Conservation (phyloP, 306 rosid species). For the Rosa multiflora region DNA sequence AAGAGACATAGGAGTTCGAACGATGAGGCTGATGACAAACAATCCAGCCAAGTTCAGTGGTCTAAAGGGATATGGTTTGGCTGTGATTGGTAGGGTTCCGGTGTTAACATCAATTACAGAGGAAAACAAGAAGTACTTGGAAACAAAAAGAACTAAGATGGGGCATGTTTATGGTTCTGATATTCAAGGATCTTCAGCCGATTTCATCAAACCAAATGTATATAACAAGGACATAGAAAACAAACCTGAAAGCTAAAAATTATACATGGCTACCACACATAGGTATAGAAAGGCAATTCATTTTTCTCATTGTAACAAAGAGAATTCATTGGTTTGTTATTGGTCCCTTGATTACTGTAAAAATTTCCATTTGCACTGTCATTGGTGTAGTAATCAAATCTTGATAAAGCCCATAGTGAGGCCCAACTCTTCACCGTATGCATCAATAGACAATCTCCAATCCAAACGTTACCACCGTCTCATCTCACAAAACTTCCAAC, state of each 20-base stretch:
- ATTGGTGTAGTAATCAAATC: too few species aligned
- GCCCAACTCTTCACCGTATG: too few species aligned
- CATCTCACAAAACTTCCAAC: too few species aligned
- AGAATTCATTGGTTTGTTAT: constrained; percentile 7
- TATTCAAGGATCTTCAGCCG: constrained; percentile 43
- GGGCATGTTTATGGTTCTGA: constrained; percentile 91
- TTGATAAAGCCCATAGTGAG: too few species aligned
- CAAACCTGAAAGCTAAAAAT: neutral
- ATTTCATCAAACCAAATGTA: constrained; percentile 35
- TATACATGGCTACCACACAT: constrained; percentile 5
- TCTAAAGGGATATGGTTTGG: constrained; percentile 81
- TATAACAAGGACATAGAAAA: constrained; percentile 18
- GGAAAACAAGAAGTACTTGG: constrained; percentile 65
- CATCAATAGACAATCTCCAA: too few species aligned
- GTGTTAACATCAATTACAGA: constrained; percentile 77
- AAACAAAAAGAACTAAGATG: constrained; percentile 83
- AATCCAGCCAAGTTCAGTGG: constrained; percentile 83
- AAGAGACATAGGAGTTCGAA: constrained; percentile 74
- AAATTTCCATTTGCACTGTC: neutral
- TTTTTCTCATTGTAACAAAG: neutral
- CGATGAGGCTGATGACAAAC: constrained; percentile 82
- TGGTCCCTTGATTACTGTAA: neutral
- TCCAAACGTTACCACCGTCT: too few species aligned
- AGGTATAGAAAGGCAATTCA: neutral
- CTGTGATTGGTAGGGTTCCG: constrained; percentile 75